A percentile compares a stretch with the other conserved stretches of the same genome.
These are phyloP conservation scores for Geoglossum glabrum DNA, from an alignment of 495 filamentous ascomycete species.

Conservation along the genomic window DNA sequence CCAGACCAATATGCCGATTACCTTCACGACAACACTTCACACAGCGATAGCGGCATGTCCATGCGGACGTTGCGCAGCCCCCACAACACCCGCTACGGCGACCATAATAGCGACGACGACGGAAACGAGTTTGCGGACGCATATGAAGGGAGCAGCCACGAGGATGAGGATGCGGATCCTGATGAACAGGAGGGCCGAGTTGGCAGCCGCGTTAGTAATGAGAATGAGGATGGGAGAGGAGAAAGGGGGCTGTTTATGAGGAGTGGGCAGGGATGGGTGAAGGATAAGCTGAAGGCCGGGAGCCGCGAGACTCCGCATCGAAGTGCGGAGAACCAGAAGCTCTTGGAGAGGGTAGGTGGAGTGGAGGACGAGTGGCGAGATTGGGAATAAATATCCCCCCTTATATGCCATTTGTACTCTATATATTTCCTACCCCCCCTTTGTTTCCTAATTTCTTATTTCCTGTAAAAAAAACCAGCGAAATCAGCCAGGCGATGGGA, in stretches of 20 bases:
- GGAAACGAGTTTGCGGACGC: conserved; percentile 11
- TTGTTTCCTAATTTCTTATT: too few species aligned
- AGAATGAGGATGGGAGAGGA: background rate
- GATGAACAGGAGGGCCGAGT: background rate
- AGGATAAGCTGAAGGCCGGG: background rate
- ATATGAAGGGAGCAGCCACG: background rate
- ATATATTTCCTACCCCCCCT: too few species aligned
- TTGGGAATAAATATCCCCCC: background rate
- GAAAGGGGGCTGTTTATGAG: background rate
- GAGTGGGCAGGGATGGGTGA: background rate
- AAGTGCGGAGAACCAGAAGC: background rate
- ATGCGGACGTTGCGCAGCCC: background rate
- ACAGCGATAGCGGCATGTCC: background rate
- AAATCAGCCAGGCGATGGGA: too few species aligned
- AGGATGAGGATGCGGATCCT: background rate
- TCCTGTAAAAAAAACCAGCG: too few species aligned
- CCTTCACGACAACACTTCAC: background rate
- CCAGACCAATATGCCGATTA: background rate
- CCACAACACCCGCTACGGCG: conserved; percentile 1
- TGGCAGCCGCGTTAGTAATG: background rate
- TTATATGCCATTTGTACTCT: background rate
- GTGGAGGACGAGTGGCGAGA: background rate
- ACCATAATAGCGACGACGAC: conserved; percentile 10
- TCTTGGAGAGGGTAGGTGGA: background rate
- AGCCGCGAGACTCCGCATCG: background rate